Evolutionary conservation across 1,139 yeast genomes (phyloP).

Genomic region (Hyphopichia khmerensis): DNA sequence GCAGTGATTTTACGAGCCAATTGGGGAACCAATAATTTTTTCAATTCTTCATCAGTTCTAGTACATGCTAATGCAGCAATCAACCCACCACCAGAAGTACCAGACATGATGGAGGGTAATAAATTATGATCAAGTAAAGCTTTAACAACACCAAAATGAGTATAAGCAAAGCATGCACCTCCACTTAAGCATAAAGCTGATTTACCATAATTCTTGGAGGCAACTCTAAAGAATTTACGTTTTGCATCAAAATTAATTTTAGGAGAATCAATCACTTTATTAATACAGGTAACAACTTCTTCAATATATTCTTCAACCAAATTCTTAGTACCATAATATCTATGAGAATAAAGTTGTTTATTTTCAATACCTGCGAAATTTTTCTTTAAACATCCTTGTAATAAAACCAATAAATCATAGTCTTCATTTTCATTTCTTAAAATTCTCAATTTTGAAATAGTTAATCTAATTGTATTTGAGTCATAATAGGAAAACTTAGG

Average conservation of each 20-base stretch:
- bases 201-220: slow-evolving; percentile 67
- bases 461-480: slow-evolving; percentile 54
- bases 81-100: slow-evolving; percentile 84
- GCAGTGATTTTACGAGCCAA: slow-evolving; percentile 68
- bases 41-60: slow-evolving; percentile 65
- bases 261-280: slow-evolving; percentile 41
- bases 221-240: slow-evolving; percentile 54
- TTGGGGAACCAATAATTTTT: slow-evolving; percentile 56
- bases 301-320: slow-evolving; percentile 55
- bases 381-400: slow-evolving; percentile 68
- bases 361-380: slow-evolving; percentile 83
- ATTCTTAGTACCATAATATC: slow-evolving; percentile 72
- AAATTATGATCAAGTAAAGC: slow-evolving; percentile 67
- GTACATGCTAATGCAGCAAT: slow-evolving; percentile 75
- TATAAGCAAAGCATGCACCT: slow-evolving; percentile 77
- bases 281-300: slow-evolving; percentile 51
- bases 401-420: slow-evolving; percentile 51
- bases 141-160: slow-evolving; percentile 75
- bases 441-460: slow-evolving; percentile 43
- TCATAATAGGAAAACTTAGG: slow-evolving; percentile 70
- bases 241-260: slow-evolving; percentile 41
- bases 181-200: slow-evolving; percentile 76
- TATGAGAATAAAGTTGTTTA: slow-evolving; percentile 67
- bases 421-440: slow-evolving; percentile 32
- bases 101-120: slow-evolving; percentile 69